Evolutionary conservation across 1,284 basidiomycete genomes (phyloP).

Genomic region (Sanguinoderma infundibulare): DNA sequence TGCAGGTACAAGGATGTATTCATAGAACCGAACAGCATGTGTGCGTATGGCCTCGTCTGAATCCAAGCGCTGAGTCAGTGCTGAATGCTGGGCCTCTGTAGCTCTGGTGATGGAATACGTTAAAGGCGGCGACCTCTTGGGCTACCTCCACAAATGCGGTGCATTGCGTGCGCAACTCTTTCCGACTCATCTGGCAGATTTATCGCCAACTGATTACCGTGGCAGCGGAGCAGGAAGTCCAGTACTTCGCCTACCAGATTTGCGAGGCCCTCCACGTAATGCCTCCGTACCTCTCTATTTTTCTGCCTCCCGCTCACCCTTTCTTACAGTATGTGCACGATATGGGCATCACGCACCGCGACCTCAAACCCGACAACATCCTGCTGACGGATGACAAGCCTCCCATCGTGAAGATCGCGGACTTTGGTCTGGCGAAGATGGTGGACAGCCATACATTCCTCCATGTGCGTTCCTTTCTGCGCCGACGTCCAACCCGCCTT

Average conservation of each 20-base stretch:
- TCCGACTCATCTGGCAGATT: not conserved
- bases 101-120: conserved; percentile 22
- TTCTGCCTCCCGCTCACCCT: not conserved
- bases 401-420: conserved; percentile 82
- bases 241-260: conserved; percentile 74
- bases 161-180: not conserved
- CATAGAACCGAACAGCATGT: conserved; percentile 59
- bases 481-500: not conserved
- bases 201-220: not conserved
- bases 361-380: conserved; percentile 92
- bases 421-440: conserved; percentile 92
- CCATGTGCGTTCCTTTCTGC: conserved; percentile 46
- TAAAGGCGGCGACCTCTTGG: conserved; percentile 43
- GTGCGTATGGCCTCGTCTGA: conserved; percentile 18
- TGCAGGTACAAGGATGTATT: conserved; percentile 84
- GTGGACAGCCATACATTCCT: conserved; percentile 76
- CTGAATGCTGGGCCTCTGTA: not conserved
- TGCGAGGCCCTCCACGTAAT: conserved; percentile 72
- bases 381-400: conserved; percentile 69
- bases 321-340: conserved; percentile 71
- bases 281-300: not conserved
- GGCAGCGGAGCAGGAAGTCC: conserved; percentile 57
- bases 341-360: conserved; percentile 82
- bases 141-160: conserved; percentile 54
- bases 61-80: too few species aligned